phyloP scores from a whole-genome alignment of 441 rosid genomes.

The Pelargonium australe region DNA sequence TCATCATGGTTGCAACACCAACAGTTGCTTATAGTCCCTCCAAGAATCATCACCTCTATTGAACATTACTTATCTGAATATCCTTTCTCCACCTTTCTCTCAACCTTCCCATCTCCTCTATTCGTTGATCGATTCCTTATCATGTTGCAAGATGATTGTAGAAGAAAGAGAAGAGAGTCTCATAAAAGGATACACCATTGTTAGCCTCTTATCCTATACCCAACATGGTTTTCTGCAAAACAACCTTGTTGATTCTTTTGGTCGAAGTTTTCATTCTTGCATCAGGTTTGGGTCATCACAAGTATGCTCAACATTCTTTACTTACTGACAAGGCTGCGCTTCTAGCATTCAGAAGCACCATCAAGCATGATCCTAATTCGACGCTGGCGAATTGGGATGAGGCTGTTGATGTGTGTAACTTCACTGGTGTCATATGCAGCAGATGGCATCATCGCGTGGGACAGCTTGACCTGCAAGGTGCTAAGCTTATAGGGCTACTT shows the following conservation, averaged over 20 bases:
- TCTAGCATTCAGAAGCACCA: constrained; percentile 29
- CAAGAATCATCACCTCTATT: constrained; percentile 19
- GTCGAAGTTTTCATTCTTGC: constrained; percentile 22
- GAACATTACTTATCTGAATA: constrained; percentile 13
- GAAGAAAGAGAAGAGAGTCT: constrained; percentile 3
- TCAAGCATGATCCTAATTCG: constrained; percentile 21
- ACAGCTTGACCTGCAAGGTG: constrained; percentile 16
- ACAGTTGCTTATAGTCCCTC: constrained; percentile 11
- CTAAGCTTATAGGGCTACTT: constrained; percentile 21
- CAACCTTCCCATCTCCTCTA: background rate
- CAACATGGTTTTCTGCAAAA: constrained; percentile 15
- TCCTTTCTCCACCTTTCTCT: constrained; percentile 1
- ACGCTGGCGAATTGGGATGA: constrained; percentile 25
- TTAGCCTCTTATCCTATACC: background rate
- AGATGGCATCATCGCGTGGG: constrained; percentile 22
- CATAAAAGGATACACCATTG: background rate
- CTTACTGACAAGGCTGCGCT: constrained; percentile 31
- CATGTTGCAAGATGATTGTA: constrained; percentile 12
- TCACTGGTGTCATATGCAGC: constrained; percentile 29
- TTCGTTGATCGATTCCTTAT: background rate
- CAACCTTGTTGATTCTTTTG: constrained; percentile 22
- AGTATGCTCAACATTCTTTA: constrained; percentile 27
- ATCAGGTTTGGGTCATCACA: constrained; percentile 19
- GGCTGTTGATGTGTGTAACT: constrained; percentile 28
- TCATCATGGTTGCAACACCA: constrained; percentile 22